A percentile compares a stretch with the other conserved stretches of the same genome.
Conservation (phyloP, 257 asterid genomes). For the Phtheirospermum japonicum region DNA sequence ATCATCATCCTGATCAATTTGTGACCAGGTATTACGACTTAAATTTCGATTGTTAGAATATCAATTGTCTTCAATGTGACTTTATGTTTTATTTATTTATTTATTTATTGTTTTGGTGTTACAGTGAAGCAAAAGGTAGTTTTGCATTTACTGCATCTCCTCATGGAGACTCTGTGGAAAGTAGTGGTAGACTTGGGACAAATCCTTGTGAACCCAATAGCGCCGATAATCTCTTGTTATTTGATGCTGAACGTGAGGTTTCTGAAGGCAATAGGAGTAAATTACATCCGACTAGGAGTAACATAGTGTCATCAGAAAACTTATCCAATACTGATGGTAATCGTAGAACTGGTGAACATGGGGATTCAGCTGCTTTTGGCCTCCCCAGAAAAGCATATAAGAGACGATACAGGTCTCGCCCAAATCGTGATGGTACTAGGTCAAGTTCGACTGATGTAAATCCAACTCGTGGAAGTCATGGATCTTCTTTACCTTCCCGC, state of each 20-base stretch:
- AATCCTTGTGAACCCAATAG: constrained; percentile 66
- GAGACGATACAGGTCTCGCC: constrained; percentile 74
- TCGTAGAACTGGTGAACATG: constrained; percentile 49
- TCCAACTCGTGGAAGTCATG: constrained; percentile 48
- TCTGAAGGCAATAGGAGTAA: constrained; percentile 57
- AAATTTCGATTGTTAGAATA: constrained; percentile 14
- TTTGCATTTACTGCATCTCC: constrained; percentile 75
- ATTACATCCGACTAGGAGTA: constrained; percentile 52
- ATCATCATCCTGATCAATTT: constrained; percentile 64
- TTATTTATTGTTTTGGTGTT: constrained; percentile 27
- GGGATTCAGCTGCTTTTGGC: constrained; percentile 59
- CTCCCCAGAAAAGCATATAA: constrained; percentile 72
- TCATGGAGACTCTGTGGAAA: constrained; percentile 94
- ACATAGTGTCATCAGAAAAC: constrained; percentile 46
- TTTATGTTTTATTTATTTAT: constrained; percentile 6
- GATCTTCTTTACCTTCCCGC: constrained; percentile 52
- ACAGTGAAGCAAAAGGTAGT: constrained; percentile 88
- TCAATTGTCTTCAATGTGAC: constrained; percentile 8
- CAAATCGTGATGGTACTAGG: constrained; percentile 68
- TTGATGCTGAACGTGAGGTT: constrained; percentile 63
- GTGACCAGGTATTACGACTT: constrained; percentile 49
- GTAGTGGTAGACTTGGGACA: constrained; percentile 79
- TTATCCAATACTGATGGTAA: constrained; percentile 43
- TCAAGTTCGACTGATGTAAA: constrained; percentile 57
- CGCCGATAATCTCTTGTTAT: constrained; percentile 76